phyloP scores from a whole-genome alignment of 768 basidiomycete genomes.

The Melanogaster broomeanus region DNA sequence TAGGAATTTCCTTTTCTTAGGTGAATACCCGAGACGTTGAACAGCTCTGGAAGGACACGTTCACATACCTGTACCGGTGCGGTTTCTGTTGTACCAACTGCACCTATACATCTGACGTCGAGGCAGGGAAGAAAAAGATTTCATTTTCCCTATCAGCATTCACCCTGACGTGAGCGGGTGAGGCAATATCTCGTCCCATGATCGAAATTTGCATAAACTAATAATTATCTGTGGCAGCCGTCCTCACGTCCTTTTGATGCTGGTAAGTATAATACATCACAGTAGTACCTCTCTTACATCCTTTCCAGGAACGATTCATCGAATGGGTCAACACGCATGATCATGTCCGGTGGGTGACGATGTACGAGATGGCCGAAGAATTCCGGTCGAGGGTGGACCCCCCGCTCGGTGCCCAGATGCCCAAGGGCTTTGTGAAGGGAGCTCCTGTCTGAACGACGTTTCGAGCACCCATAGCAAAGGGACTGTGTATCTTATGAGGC shows the following conservation, averaged over 20 bases:
- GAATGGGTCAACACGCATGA: constrained; percentile 74
- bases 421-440: constrained; percentile 38
- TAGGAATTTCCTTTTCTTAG: constrained; percentile 28
- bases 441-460: not conserved
- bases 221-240: constrained; percentile 39
- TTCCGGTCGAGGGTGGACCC: constrained; percentile 57
- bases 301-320: constrained; percentile 62
- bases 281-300: not conserved
- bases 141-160: constrained; percentile 76
- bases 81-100: not conserved
- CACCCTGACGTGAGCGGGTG: constrained; percentile 78
- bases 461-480: too few species aligned
- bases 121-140: constrained; percentile 58
- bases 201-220: not conserved
- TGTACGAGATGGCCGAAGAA: constrained; percentile 66
- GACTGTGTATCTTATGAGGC: too few species aligned
- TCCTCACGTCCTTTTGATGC: constrained; percentile 74
- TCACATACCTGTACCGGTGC: constrained; percentile 66
- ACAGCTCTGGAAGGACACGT: constrained; percentile 76
- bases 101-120: not conserved
- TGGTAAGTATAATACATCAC: constrained; percentile 39
- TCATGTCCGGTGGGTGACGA: constrained; percentile 68
- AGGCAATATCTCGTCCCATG: constrained; percentile 19
- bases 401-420: constrained; percentile 54
- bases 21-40: constrained; percentile 68